Evolutionary conservation across 2,329 filamentous ascomycete species (phyloP), one percentile per base, ranked within the genome.

Genomic region (Trichothecium sympodiale): DNA sequence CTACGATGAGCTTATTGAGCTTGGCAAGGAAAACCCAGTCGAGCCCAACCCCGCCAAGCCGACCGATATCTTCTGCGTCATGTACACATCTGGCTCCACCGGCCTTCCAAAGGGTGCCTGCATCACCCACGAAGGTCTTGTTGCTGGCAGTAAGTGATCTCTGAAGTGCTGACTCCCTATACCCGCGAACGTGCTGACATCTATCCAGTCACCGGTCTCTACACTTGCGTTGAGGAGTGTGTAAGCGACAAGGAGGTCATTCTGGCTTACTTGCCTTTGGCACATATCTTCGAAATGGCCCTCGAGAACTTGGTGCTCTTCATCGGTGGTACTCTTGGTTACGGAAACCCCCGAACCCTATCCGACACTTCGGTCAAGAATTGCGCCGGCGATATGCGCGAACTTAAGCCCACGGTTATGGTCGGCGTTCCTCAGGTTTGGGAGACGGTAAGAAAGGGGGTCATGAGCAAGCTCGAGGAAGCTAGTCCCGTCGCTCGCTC

Each of bases 391-490:
- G 91, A 98, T 50, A 94, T 98, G 62, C 82, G 83, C 41, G 88
- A 95, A 53, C 82, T 96, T 55, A 74, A 74, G 48, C 91, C 91
- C 1, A 93, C 87, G 2, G 74, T 95, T 53, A 74, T 98, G 55
- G 83, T 95, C 28, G 91, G 91, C 56, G 91, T 98, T 3, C 91
- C 91, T 2, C 88, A 93, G 39, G 82, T 98, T 23, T 98, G 89
- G 88, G 91, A 98, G 63, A 88, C 85, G 2, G 82, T 98, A 50
- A 89, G 87, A 68, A 98, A 98, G 69, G 91, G 91, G 37, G 83
- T 98, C 50, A 67, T 89, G 44, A 62, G 67, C 49, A 86, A 87
- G 59, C 79, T 96, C 41, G 80, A 83, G 53, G 65, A 71, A 39
- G 73, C 81, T 42, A 79, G 78, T 50, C 59, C 71, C n/a, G 39